Evolutionary conservation across 257 asterid genomes (phyloP).

Genomic region (Solanum chilense): DNA sequence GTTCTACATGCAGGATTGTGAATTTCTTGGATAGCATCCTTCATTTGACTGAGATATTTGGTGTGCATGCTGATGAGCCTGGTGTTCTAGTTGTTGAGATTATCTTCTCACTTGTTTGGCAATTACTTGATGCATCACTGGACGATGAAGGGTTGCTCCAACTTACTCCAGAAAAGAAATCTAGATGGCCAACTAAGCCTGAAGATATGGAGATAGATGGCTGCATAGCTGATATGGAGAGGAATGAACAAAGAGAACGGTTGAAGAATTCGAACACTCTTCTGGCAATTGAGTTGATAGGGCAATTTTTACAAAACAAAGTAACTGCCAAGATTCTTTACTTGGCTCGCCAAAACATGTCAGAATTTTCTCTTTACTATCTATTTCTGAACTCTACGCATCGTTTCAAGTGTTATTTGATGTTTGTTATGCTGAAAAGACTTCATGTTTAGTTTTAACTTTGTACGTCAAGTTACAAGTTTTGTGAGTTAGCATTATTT

Average conservation of each 20-base stretch:
- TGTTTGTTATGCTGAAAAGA: not conserved
- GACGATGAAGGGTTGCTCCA: slow-evolving; percentile 88
- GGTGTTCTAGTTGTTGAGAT: slow-evolving; percentile 53
- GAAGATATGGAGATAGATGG: slow-evolving; percentile 69
- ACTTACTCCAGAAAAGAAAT: slow-evolving; percentile 41
- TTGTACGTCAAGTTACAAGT: not conserved
- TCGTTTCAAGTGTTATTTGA: not conserved
- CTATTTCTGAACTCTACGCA: not conserved
- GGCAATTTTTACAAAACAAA: slow-evolving; percentile 57
- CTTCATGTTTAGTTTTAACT: not conserved
- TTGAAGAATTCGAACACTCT: slow-evolving; percentile 41
- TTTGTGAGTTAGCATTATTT: not conserved
- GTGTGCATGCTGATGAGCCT: slow-evolving; percentile 39
- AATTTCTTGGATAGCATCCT: slow-evolving; percentile 36
- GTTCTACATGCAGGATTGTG: slow-evolving; percentile 51
- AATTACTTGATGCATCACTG: slow-evolving; percentile 65
- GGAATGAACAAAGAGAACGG: slow-evolving; percentile 36
- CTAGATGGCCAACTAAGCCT: slow-evolving; percentile 55
- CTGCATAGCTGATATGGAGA: slow-evolving; percentile 29
- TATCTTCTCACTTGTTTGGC: slow-evolving; percentile 65
- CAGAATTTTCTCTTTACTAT: slow-evolving; percentile 34
- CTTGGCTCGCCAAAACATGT: slow-evolving; percentile 96
- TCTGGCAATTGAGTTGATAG: slow-evolving; percentile 66
- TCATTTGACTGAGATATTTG: slow-evolving; percentile 40
- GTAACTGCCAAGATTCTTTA: slow-evolving; percentile 79